Percentiles rank a stretch among this genome's conserved stretches.
Evolutionary conservation across 768 basidiomycete species (phyloP).

Genomic region (Phanerochaete sordida): DNA sequence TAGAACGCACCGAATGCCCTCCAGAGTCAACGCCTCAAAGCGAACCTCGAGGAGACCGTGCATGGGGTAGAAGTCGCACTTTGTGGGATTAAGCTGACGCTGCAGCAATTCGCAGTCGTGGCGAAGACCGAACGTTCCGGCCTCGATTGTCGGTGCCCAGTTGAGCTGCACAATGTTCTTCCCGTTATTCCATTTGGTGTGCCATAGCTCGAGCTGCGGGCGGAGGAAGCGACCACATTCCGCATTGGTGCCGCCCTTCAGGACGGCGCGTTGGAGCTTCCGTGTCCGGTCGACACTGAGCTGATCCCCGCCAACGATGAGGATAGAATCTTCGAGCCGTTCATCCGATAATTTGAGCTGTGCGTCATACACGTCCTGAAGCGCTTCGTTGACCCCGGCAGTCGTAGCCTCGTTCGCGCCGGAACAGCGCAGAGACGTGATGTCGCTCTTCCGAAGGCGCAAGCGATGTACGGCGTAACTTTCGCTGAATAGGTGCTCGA

Average conservation of each 20-base stretch:
- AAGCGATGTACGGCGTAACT: no score
- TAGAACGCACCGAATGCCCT: neutral
- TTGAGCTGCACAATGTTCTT: no score
- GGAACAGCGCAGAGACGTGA: neutral
- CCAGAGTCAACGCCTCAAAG: neutral
- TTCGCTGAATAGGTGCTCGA: no score
- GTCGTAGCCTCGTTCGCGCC: neutral
- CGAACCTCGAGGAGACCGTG: neutral
- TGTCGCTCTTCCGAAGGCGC: no score
- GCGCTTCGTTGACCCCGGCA: neutral
- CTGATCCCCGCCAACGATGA: neutral
- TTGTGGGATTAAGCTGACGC: neutral
- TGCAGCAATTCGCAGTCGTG: neutral
- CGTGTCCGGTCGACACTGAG: neutral
- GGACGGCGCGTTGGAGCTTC: neutral
- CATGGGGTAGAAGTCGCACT: constrained; percentile 2
- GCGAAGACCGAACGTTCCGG: no score
- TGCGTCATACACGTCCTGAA: neutral
- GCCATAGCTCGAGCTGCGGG: no score
- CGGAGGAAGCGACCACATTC: no score
- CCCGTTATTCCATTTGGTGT: no score
- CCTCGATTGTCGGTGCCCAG: no score
- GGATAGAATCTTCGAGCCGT: neutral
- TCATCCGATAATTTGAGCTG: no score
- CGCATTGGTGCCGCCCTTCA: neutral